Conservation (phyloP, 345 rosid genomes). For the Orychophragmus violaceus region DNA sequence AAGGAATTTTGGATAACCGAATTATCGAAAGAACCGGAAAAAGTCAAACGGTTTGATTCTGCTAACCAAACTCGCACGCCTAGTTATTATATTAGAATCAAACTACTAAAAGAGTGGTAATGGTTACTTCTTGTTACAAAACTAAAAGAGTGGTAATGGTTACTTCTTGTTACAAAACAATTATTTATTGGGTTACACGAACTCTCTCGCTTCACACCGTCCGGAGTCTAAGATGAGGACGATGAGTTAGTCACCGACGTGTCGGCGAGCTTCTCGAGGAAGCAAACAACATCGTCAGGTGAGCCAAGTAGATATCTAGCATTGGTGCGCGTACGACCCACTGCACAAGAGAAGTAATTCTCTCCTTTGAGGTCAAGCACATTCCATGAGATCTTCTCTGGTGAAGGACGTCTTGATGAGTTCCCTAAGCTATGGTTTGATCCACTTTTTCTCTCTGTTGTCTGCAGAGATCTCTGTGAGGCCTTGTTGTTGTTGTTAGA, state of each 20-base stretch:
- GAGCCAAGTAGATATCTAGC: constrained; percentile 74
- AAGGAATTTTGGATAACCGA: too few species aligned
- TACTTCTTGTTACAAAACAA: not conserved
- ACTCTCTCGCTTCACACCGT: constrained; percentile 1
- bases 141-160: not conserved
- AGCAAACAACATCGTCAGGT: constrained; percentile 73
- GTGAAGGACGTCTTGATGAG: constrained; percentile 49
- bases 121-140: constrained; percentile 6
- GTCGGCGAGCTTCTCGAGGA: constrained; percentile 57
- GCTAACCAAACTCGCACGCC: too few species aligned
- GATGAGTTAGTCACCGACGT: constrained; percentile 15
- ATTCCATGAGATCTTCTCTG: constrained; percentile 84
- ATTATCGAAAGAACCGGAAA: too few species aligned
- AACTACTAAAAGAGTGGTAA: constrained; percentile 24
- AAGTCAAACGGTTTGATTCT: too few species aligned
- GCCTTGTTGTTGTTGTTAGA: constrained; percentile 36
- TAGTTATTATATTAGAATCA: constrained; percentile 23
- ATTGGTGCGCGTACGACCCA: constrained; percentile 71
- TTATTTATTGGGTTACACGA: constrained; percentile 20
- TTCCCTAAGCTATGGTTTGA: constrained; percentile 38
- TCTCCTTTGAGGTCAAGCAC: constrained; percentile 98
- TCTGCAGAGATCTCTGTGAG: constrained; percentile 43
- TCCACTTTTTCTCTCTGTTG: constrained; percentile 44
- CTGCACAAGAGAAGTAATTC: constrained; percentile 94
- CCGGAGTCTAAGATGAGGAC: not conserved